These are phyloP conservation scores for Lichtheimia corymbifera DNA, from an alignment of 371 early-diverging fungal genomes.

Conservation along the genomic window DNA sequence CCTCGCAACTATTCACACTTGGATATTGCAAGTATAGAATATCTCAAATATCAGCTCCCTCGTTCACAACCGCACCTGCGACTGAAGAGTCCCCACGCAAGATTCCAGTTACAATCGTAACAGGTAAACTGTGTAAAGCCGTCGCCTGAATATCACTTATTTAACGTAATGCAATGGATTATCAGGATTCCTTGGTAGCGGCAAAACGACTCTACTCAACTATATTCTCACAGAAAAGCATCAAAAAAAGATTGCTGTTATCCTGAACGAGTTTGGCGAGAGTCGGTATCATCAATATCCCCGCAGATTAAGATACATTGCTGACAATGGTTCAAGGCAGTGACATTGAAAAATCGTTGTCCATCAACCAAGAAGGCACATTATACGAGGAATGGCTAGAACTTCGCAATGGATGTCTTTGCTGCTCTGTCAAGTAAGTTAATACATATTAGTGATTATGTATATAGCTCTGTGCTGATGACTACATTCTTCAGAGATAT, in stretches of 20 bases:
- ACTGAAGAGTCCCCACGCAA: conserved; percentile 26
- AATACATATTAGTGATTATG: neutral
- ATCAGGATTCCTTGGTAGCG: conserved; percentile 85
- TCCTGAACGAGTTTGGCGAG: conserved; percentile 88
- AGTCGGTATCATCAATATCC: conserved; percentile 27
- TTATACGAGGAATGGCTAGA: conserved; percentile 96
- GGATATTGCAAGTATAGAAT: neutral
- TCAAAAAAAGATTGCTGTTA: conserved; percentile 93
- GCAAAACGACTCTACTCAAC: conserved; percentile 92
- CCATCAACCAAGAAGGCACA: conserved; percentile 77
- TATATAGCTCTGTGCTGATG: neutral
- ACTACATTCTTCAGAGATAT: conserved; percentile 62
- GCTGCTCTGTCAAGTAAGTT: conserved; percentile 91
- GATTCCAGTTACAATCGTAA: conserved; percentile 79
- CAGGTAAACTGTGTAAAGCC: conserved; percentile 30
- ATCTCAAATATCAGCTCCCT: neutral
- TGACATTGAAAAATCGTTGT: conserved; percentile 93
- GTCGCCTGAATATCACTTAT: neutral
- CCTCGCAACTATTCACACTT: neutral
- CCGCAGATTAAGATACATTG: neutral
- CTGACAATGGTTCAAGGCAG: conserved; percentile 50
- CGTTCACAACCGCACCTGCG: conserved; percentile 10
- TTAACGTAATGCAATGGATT: neutral
- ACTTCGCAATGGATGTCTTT: conserved; percentile 94
- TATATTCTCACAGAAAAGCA: conserved; percentile 90